phyloP scores from a whole-genome alignment of 768 basidiomycete genomes.

The Baorangia bicolor region DNA sequence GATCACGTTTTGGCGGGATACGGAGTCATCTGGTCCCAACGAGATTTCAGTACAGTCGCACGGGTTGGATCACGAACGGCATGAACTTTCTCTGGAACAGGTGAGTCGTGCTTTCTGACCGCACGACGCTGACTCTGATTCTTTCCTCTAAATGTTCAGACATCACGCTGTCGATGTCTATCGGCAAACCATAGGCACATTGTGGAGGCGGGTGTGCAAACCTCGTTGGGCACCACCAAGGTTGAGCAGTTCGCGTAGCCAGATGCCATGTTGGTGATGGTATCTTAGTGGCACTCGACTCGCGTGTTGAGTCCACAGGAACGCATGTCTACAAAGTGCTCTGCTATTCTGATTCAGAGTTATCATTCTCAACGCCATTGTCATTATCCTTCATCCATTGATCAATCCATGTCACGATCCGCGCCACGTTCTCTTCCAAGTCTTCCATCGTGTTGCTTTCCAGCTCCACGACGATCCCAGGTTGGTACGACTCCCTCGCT shows the following conservation, averaged over 20 bases:
- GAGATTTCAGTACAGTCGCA: neutral
- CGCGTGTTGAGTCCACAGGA: neutral
- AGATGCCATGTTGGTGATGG: neutral
- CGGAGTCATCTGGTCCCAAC: neutral
- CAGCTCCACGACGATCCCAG: conserved; percentile 86
- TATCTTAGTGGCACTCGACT: neutral
- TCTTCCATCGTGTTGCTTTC: conserved; percentile 75
- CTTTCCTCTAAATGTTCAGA: neutral
- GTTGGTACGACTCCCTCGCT: conserved; percentile 79
- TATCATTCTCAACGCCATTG: neutral
- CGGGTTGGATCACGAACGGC: neutral
- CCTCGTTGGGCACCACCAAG: neutral
- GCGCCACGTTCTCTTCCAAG: conserved; percentile 81
- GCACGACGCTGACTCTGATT: neutral
- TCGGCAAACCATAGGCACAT: neutral
- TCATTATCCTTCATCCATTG: conserved; percentile 52
- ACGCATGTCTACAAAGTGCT: neutral
- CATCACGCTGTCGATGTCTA: neutral
- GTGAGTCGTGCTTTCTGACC: neutral
- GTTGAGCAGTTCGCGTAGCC: neutral
- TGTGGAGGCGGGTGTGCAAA: conserved; percentile 14
- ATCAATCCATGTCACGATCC: conserved; percentile 86
- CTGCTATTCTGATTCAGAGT: neutral
- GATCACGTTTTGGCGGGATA: conserved; percentile 4
- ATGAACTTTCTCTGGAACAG: neutral